These are phyloP conservation scores for Candida krabiensis DNA, from an alignment of 805 yeast species.

Conservation along the genomic window DNA sequence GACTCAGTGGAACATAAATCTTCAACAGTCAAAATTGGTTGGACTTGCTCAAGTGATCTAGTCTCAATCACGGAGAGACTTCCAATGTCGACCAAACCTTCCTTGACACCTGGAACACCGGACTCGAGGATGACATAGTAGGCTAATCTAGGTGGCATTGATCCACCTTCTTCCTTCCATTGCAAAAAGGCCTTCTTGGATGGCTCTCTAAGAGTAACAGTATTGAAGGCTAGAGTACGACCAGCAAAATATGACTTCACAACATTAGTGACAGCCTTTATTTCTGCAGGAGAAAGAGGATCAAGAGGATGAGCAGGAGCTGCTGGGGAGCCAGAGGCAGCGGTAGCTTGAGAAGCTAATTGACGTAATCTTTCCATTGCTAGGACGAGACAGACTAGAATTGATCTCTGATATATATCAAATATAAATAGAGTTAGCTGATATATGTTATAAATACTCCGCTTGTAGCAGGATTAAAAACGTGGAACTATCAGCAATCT, in stretches of 20 bases:
- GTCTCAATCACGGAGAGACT: constrained; percentile 47
- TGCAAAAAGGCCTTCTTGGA: constrained; percentile 58
- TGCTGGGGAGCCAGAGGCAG: constrained; percentile 53
- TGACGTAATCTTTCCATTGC: constrained; percentile 66
- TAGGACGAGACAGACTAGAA: not conserved
- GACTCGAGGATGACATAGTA: constrained; percentile 61
- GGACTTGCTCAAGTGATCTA: constrained; percentile 56
- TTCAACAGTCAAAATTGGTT: constrained; percentile 72
- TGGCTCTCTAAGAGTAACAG: constrained; percentile 72
- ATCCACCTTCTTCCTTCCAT: constrained; percentile 63
- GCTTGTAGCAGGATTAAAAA: too few relatives aligned
- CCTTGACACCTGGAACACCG: constrained; percentile 63
- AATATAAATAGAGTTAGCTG: not conserved
- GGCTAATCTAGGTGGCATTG: constrained; percentile 68
- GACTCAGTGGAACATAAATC: constrained; percentile 65
- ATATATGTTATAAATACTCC: too few relatives aligned
- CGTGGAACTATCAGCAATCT: too few relatives aligned
- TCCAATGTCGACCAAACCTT: constrained; percentile 65
- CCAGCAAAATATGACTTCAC: constrained; percentile 50
- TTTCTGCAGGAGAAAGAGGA: constrained; percentile 66
- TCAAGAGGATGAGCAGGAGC: constrained; percentile 67
- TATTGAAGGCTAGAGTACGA: constrained; percentile 55
- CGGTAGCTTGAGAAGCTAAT: constrained; percentile 60
- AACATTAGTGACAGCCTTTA: constrained; percentile 53
- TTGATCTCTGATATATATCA: not conserved